Conservation (phyloP, 129 eudicot genomes). For the Centella asiatica region DNA sequence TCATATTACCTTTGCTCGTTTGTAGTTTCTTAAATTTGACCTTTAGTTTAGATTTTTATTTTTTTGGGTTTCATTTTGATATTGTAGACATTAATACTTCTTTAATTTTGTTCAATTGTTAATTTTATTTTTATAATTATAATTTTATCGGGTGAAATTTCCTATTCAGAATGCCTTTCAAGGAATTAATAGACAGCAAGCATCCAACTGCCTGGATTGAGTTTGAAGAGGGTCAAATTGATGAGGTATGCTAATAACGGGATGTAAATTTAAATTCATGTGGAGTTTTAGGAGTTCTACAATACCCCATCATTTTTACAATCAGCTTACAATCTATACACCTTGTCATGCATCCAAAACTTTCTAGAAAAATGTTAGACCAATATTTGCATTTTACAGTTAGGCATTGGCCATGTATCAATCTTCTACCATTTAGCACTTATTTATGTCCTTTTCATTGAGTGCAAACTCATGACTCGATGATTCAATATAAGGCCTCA, state of each 20-base stretch:
- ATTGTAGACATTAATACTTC: neutral
- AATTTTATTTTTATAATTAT: constrained; percentile 10
- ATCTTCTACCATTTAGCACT: neutral
- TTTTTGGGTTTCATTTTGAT: neutral
- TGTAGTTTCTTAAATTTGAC: constrained; percentile 3
- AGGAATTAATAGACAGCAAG: constrained; percentile 87
- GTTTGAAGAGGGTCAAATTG: constrained; percentile 80
- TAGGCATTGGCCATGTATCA: neutral
- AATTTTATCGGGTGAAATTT: constrained; percentile 11
- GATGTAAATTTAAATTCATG: neutral
- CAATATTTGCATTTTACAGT: neutral
- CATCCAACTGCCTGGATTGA: constrained; percentile 96
- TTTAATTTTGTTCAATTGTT: too few species aligned
- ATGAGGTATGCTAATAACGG: constrained; percentile 55
- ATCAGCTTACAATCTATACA: neutral
- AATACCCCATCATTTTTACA: neutral
- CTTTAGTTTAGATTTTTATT: neutral
- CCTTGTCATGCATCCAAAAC: neutral
- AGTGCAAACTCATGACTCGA: neutral
- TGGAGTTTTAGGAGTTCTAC: neutral
- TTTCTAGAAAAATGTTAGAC: neutral
- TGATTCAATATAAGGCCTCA: neutral
- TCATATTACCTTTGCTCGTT: neutral
- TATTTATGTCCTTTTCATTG: neutral
- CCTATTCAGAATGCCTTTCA: constrained; percentile 76